Evolutionary conservation across 805 yeast species (phyloP).

Genomic region (Hanseniaspora meyeri): DNA sequence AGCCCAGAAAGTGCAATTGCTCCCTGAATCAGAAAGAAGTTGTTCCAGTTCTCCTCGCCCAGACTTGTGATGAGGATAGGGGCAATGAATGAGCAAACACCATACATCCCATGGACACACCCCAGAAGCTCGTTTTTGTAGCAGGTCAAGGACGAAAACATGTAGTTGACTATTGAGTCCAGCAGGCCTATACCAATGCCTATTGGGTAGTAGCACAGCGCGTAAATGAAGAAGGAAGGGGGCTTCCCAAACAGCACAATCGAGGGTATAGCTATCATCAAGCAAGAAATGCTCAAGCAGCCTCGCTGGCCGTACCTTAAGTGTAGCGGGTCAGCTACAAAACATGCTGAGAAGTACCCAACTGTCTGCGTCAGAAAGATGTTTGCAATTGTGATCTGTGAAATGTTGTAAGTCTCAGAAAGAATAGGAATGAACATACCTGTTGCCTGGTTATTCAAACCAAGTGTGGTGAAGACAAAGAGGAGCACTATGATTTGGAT

Average conservation of each 20-base stretch:
- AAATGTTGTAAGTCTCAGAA: slow-evolving; percentile 21
- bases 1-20: slow-evolving; percentile 29
- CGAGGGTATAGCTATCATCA: slow-evolving; percentile 13
- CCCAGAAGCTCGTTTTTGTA: slow-evolving; percentile 51
- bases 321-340: slow-evolving; percentile 24
- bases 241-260: slow-evolving; percentile 20
- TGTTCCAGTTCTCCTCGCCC: slow-evolving; percentile 25
- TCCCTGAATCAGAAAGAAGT: slow-evolving; percentile 26
- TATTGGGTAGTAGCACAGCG: slow-evolving; percentile 23
- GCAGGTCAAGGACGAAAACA: slow-evolving; percentile 26
- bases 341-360: slow-evolving; percentile 26
- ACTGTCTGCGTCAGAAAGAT: slow-evolving; percentile 24
- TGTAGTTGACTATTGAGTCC: slow-evolving; percentile 27
- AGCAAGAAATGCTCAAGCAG: slow-evolving; percentile 20
- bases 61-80: slow-evolving; percentile 49
- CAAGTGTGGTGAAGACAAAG: slow-evolving; percentile 22
- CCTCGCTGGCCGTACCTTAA: slow-evolving; percentile 23
- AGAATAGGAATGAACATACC: slow-evolving; percentile 28
- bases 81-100: slow-evolving; percentile 57
- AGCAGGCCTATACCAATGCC: slow-evolving; percentile 27
- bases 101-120: slow-evolving; percentile 54
- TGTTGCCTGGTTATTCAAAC: slow-evolving; percentile 26
- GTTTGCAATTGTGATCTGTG: slow-evolving; percentile 22
- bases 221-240: slow-evolving; percentile 18
- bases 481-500: not conserved